Conservation (phyloP, 163 green algal genomes). For the Prototheca cutis region DNA sequence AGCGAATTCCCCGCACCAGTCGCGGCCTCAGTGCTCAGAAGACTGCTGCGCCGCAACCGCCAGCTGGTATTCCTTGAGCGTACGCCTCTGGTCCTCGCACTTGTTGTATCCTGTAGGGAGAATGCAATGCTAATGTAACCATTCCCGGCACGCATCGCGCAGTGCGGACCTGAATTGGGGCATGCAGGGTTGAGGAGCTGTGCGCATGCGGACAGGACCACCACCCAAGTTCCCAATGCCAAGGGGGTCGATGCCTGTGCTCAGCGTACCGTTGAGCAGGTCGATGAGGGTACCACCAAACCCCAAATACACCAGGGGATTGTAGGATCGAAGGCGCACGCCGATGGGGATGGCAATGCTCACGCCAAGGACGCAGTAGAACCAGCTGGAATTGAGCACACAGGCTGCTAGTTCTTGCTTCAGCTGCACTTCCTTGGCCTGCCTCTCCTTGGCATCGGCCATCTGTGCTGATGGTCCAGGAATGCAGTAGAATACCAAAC, state of each 20-base stretch:
- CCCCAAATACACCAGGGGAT: constrained; percentile 2
- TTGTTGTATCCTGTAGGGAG: constrained; percentile 1
- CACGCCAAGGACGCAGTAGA: neutral
- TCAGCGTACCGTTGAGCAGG: neutral
- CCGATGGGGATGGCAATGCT: neutral
- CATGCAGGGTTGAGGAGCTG: neutral
- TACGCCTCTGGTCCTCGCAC: neutral
- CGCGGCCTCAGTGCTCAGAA: too few species aligned
- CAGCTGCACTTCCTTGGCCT: neutral
- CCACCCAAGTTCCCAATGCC: neutral
- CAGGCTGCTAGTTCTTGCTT: neutral
- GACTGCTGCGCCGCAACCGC: neutral
- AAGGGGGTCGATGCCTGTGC: too few species aligned
- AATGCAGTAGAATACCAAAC: too few species aligned
- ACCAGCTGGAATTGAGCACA: neutral
- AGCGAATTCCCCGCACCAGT: too few species aligned
- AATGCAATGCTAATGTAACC: neutral
- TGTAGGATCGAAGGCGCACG: constrained; percentile 1
- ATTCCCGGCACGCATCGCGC: too few species aligned
- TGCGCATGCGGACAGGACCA: neutral
- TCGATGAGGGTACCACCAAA: neutral
- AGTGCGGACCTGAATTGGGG: neutral
- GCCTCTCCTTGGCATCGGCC: too few species aligned
- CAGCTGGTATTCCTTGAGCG: neutral
- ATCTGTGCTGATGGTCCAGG: too few species aligned